These are phyloP conservation scores for Rugonectria rugulosa DNA, from an alignment of 2,329 filamentous ascomycete species.

Conservation along the genomic window DNA sequence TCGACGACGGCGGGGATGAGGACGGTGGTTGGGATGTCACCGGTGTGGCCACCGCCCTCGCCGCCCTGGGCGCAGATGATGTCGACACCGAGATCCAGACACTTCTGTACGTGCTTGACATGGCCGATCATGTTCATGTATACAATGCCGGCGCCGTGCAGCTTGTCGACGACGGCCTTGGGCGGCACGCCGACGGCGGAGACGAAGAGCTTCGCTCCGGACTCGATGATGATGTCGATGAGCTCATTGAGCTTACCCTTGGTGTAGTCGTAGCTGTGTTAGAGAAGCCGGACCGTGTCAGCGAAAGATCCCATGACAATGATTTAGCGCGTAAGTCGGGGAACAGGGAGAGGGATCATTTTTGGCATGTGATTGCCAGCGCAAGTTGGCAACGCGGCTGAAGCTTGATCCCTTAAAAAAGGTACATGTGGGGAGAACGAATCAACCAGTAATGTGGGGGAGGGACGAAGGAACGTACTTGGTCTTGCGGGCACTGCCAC, in stretches of 20 bases:
- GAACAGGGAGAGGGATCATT: background rate
- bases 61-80: conserved; percentile 99
- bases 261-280: conserved; percentile 96
- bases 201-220: conserved; percentile 91
- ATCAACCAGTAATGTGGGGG: background rate
- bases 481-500: conserved; percentile 92
- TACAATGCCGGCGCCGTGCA: conserved; percentile 86
- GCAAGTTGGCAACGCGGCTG: background rate
- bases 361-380: conserved; percentile 34
- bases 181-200: conserved; percentile 95
- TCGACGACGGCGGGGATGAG: conserved; percentile 93
- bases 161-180: conserved; percentile 84
- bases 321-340: conserved; percentile 8
- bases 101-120: conserved; percentile 98
- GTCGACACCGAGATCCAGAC: conserved; percentile 88
- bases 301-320: conserved; percentile 12
- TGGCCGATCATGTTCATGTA: conserved; percentile 99
- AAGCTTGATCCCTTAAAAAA: background rate
- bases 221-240: conserved; percentile 90
- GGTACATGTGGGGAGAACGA: conserved; percentile 9
- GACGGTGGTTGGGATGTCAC: conserved; percentile 89
- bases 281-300: conserved; percentile 20
- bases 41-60: conserved; percentile 96
- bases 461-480: conserved; percentile 62
- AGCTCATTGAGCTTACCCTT: conserved; percentile 97